Evolutionary conservation across 2,329 filamentous ascomycete genomes (phyloP).

Genomic region (Fusarium fracticaudum): DNA sequence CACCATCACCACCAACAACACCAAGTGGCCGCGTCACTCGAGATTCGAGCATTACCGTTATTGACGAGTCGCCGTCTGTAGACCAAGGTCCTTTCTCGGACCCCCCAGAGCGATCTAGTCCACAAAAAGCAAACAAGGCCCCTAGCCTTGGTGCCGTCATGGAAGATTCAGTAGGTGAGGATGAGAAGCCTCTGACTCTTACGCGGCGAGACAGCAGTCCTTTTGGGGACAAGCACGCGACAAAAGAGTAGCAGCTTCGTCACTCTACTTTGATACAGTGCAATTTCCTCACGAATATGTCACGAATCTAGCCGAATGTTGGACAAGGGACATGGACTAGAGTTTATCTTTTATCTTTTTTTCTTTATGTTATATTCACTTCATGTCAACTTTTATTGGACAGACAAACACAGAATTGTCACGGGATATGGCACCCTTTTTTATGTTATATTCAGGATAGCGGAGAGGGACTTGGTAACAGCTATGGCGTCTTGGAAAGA

Average conservation of each 20-base stretch:
- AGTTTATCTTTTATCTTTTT: conserved; percentile 20
- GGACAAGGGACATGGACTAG: conserved; percentile 13
- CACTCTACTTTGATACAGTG: conserved; percentile 21
- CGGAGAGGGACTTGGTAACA: conserved; percentile 38
- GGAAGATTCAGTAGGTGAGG: conserved; percentile 58
- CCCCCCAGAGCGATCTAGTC: conserved; percentile 53
- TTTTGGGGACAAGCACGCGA: conserved; percentile 68
- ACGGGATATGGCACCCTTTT: conserved; percentile 39
- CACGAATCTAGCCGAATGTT: conserved; percentile 32
- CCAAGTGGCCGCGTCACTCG: conserved; percentile 40
- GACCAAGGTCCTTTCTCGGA: conserved; percentile 70
- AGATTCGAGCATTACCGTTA: conserved; percentile 59
- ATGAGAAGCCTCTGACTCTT: conserved; percentile 44
- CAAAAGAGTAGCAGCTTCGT: conserved; percentile 54
- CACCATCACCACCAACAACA: conserved; percentile 34
- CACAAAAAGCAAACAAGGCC: conserved; percentile 47
- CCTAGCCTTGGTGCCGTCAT: conserved; percentile 64
- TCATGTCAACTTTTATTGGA: conserved; percentile 41
- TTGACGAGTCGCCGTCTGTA: conserved; percentile 59
- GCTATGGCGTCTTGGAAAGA: conserved; percentile 44
- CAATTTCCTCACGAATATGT: conserved; percentile 26
- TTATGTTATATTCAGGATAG: conserved; percentile 35
- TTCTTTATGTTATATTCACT: conserved; percentile 29
- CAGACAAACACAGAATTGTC: conserved; percentile 31
- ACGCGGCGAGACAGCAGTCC: conserved; percentile 55